These are phyloP conservation scores for Schwanniomyces polymorphus DNA, from an alignment of 805 yeast species.

Conservation along the genomic window DNA sequence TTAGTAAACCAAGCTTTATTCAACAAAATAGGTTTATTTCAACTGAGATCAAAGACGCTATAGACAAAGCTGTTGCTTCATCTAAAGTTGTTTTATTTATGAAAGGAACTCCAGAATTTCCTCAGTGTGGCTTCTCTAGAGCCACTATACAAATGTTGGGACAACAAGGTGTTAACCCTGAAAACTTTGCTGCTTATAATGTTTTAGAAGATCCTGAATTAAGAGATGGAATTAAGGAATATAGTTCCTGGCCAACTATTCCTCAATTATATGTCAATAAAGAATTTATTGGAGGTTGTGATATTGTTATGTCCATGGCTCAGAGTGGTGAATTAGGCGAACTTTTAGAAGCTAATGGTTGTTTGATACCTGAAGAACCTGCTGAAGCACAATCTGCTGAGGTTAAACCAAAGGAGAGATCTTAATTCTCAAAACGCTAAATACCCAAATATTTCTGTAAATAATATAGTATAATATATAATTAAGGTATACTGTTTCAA, in stretches of 20 bases:
- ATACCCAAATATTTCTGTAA: background rate
- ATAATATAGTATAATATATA: background rate
- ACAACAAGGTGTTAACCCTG: constrained; percentile 96
- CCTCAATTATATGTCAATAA: constrained; percentile 91
- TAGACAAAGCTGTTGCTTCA: constrained; percentile 78
- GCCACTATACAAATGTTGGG: constrained; percentile 93
- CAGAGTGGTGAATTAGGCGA: constrained; percentile 88
- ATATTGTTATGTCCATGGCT: constrained; percentile 89
- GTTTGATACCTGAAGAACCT: constrained; percentile 79
- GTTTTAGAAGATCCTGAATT: constrained; percentile 93
- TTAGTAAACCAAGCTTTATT: constrained; percentile 1
- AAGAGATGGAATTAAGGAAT: constrained; percentile 94
- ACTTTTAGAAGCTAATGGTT: constrained; percentile 73
- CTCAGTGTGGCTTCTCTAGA: constrained; percentile 96
- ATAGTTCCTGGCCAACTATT: constrained; percentile 96
- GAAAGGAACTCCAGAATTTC: constrained; percentile 98
- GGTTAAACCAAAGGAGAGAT: constrained; percentile 37
- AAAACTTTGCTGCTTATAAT: constrained; percentile 94
- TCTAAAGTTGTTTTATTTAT: constrained; percentile 96
- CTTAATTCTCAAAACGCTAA: constrained; percentile 8
- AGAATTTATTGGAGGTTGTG: constrained; percentile 98
- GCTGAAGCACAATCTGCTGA: constrained; percentile 32
- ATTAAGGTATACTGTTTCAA: background rate
- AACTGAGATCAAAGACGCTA: constrained; percentile 78
- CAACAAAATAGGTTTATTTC: constrained; percentile 53